Base-by-base conservation (phyloP, 768 basidiomycete genomes). In the Coprinopsis strossmayeri region DNA sequence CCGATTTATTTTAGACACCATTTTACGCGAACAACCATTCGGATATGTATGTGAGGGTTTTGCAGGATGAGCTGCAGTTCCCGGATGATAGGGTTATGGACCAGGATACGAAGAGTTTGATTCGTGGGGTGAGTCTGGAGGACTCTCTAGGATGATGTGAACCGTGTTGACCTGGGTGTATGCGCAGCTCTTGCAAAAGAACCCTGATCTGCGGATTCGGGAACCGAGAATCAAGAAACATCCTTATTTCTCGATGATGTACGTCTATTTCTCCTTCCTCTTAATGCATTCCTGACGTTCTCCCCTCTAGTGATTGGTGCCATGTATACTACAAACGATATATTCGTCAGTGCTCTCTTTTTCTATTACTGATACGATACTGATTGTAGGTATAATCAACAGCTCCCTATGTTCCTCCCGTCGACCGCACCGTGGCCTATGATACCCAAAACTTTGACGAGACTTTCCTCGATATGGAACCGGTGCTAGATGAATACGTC, bases 391-490 rank as follows among this genome's bases (percentile, higher is more conserved):
- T 57, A n/a, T n/a, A n/a, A n/a, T n/a, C n/a, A n/a, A n/a, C n/a
- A 91, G 89, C 92, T 68, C 91, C 91, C 35, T 92, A 93, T 74
- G 91, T 92, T 60, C 91, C 91, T 13, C 87, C 87, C 25, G 90
- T 92, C 61, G 90, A 94, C 63, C 87, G 89, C 18, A 79, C 80
- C 35, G 91, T 95, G 67, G 93, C 93, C 52, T 83, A 84, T 58
- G 96, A 99, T 77, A 94, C 91, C 55, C 90, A 91, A 64, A 97
- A 98, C 68, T 99, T 98, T 65, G 95, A 98, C 65, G 90, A 94
- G 53, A 84, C 90, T 34, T 98, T 96, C 81, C 77, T 98, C 51
- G 89, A 89, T 61, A 95, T 98, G 89, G 85, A 87, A 55, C 91
- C 93, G 20, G 84, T 89, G 41, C 81, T 98, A 53, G 88, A 93